Base-by-base conservation (phyloP, 306 rosid genomes). In the Vigna mungo region DNA sequence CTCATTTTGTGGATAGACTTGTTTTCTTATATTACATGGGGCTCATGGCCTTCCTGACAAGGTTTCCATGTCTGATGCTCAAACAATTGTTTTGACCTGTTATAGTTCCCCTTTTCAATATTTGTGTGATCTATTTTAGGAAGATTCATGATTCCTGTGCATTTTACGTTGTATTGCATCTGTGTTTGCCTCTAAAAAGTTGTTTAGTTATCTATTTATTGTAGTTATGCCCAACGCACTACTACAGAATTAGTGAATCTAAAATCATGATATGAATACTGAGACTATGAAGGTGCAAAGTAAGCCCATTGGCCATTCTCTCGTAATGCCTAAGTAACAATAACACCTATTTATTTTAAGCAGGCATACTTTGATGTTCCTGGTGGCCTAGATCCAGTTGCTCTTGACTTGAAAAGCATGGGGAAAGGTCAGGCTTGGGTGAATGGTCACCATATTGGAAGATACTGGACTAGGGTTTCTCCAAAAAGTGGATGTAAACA, bases 351-450 rank as follows among this genome's bases (percentile, higher is more conserved):
- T 70, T 39, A 49, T 80, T 61, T 69, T 36, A 66, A 56, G 78
- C 90, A 94, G 98, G 86, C 92, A 17, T 87, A 88, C 84, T 92
- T 94, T 81, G 91, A 88, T 83, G 84, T 84, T 62, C 98, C 98
- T 39, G 87, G 74, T 74, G 97, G 96, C 60, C 71, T 73, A 44
- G 92, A 94, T 36, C 98, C 98, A 16, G 90, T 94, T 56, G 90
- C 97, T 80, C 88, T 94, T 69, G 88, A 94, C 85, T 82, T 94
- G 85, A 90, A 75, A 75, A 94, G 96, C 92, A 94, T 94, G 98
- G 98, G 98, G 77, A 94, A 94, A 87, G 98, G 98, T 74, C 98
- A 94, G 84, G 96, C 90, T 66, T 94, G 98, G 98, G 98, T 92
- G 81, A 94, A 94, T 78, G 95, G 97, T 70, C 89, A 94, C 73